These are phyloP conservation scores for Jaapia argillacea DNA, from an alignment of 768 basidiomycete species.

Conservation along the genomic window DNA sequence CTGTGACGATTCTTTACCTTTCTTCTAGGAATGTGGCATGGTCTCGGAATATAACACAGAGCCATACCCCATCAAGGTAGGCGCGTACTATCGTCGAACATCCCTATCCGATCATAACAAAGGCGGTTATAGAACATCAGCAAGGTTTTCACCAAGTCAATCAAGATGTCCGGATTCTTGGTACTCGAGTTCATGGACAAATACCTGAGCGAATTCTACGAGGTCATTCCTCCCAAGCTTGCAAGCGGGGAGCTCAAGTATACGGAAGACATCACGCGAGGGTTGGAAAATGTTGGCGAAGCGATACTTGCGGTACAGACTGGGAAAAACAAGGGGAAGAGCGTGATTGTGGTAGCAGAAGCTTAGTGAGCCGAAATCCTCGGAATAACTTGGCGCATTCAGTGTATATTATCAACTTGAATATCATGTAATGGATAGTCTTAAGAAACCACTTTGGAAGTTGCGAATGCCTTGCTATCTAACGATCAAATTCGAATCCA, in stretches of 20 bases:
- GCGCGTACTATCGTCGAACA: background rate
- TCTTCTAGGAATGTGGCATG: conserved; percentile 15
- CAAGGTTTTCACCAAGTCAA: too few relatives aligned
- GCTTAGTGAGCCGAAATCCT: too few relatives aligned
- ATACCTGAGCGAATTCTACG: conserved; percentile 31
- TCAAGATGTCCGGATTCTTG: background rate
- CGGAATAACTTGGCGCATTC: too few relatives aligned
- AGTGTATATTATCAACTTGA: too few relatives aligned
- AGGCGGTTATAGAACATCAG: too few relatives aligned
- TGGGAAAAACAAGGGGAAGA: conserved; percentile 25
- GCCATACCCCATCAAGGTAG: conserved; percentile 11
- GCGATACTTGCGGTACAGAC: conserved; percentile 25
- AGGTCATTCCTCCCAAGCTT: conserved; percentile 27
- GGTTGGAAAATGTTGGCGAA: conserved; percentile 30
- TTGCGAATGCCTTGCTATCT: too few relatives aligned
- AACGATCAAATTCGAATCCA: too few relatives aligned
- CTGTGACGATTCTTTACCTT: too few relatives aligned
- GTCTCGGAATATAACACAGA: conserved; percentile 22
- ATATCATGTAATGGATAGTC: too few relatives aligned
- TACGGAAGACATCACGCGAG: conserved; percentile 32
- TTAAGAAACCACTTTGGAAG: too few relatives aligned
- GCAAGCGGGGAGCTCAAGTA: conserved; percentile 37
- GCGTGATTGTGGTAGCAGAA: conserved; percentile 4
- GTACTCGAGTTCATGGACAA: conserved; percentile 11
- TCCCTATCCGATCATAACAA: background rate